Evolutionary conservation across 495 filamentous ascomycete species (phyloP), one percentile per base, ranked within the genome.

Genomic region (Letharia columbiana): DNA sequence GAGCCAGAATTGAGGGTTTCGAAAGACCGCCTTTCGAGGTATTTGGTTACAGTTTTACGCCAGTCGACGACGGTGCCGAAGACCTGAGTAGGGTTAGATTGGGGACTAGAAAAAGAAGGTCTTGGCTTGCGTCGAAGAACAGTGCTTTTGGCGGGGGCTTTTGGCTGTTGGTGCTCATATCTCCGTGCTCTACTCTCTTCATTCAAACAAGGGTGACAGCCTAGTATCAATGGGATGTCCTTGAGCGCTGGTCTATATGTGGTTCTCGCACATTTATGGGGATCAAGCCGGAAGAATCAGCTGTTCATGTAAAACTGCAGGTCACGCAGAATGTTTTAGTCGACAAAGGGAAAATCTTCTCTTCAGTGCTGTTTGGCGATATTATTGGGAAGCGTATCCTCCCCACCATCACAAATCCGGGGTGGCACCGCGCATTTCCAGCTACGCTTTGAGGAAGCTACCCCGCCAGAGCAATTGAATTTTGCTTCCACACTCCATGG

Each of bases 61-160:
- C 88, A 90, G 77, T 90, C 79, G 37, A 92, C 89, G 62, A 86
- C 81, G 7, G 90, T 92, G 68, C 90, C 91, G 76, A 93, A 93
- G 70, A 89, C 79, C 68, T 69, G 65, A 18, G 17, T 10, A 44
- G 23, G 39, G 39, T 67, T 35, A 68, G 65, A 39, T 64, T 63
- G 39, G 18, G 9, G 35, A 57, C 13, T 33, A 31, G 28, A 1
- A 23, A 42, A 44, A 15, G 49, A 17, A 58, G 17, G 20, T 50
- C 47, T 33, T 31, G 42, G 60, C 65, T 67, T 64, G 65, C 72
- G 61, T 87, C 84, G 73, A 87, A 86, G 67, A 87, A 77, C n/a
- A 87, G 73, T 20, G 76, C 80, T 64, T 75, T 70, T 13, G 80
- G 80, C 11, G 72, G 73, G 28, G 45, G 23, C 45, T 45, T 61